Conservation (phyloP, 495 filamentous ascomycete species). For the Hypomontagnella submonticulosa region DNA sequence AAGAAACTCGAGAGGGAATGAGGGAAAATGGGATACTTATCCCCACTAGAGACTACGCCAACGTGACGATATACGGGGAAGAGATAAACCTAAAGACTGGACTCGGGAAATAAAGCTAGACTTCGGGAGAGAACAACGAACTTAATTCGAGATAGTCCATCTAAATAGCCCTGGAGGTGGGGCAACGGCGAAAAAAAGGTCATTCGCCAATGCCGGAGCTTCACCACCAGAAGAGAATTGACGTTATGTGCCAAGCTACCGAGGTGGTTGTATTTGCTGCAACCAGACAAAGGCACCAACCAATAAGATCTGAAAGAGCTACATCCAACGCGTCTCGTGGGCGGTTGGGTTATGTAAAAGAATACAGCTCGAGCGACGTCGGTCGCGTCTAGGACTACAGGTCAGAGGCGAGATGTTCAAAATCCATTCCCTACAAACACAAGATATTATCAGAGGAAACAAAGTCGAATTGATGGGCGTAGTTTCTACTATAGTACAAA, state of each 20-base stretch:
- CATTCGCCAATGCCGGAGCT: conserved; percentile 35
- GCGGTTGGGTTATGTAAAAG: conserved; percentile 31
- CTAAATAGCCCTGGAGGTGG: too few species aligned
- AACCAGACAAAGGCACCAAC: conserved; percentile 14
- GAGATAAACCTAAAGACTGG: conserved; percentile 16
- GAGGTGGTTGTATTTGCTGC: conserved; percentile 2
- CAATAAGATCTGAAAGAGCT: conserved; percentile 11
- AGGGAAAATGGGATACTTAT: conserved; percentile 28
- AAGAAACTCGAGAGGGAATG: neutral
- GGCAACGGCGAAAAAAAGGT: neutral
- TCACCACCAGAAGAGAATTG: conserved; percentile 10
- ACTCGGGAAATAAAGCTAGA: conserved; percentile 34
- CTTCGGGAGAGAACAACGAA: conserved; percentile 5
- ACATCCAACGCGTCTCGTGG: conserved; percentile 9
- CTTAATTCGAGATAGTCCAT: neutral
- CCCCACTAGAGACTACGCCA: conserved; percentile 11
- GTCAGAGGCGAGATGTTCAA: neutral
- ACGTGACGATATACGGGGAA: conserved; percentile 20
- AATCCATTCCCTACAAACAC: neutral
- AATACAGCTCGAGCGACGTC: conserved; percentile 25
- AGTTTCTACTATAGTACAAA: neutral
- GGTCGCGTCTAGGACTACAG: conserved; percentile 7
- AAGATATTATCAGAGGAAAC: neutral
- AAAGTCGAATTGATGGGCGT: neutral
- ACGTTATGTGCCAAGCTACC: conserved; percentile 38